A percentile compares a stretch with the other conserved stretches of the same genome.
Evolutionary conservation across 73 alveolate species (phyloP).

Genomic region (Blepharisma stoltei): DNA sequence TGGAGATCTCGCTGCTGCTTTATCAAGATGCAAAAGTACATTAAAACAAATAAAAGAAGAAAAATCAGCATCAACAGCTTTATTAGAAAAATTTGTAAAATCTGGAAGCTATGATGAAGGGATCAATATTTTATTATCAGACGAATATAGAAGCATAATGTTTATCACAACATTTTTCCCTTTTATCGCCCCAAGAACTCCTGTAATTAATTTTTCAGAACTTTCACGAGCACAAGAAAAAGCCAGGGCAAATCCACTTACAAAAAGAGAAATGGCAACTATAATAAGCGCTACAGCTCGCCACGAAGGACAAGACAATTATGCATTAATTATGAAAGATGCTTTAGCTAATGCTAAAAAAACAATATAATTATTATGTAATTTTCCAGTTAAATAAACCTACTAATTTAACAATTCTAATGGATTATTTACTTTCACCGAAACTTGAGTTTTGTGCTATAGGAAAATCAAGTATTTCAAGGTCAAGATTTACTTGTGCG

Average conservation of each 20-base stretch:
- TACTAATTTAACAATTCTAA: not conserved
- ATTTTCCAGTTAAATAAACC: no score
- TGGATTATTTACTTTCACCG: not conserved
- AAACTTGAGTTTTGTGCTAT: not conserved
- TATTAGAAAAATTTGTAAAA: not conserved
- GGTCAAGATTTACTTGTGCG: no score
- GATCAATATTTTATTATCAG: not conserved
- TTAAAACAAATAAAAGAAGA: not conserved
- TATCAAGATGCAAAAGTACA: not conserved
- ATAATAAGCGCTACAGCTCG: not conserved
- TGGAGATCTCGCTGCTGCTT: not conserved
- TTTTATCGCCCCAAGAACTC: not conserved
- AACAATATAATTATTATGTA: no score
- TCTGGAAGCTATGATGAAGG: not conserved
- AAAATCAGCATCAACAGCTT: not conserved
- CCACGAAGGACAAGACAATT: not conserved
- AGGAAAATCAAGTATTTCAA: no score
- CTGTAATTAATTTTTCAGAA: conserved; percentile 9
- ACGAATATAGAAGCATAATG: conserved; percentile 11
- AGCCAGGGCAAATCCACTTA: not conserved
- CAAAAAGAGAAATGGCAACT: not conserved
- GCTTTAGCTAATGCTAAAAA: not conserved
- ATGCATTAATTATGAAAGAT: conserved; percentile 22
- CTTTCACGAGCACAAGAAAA: not conserved
- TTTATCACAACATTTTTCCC: conserved; percentile 21